Base-by-base conservation (phyloP, 306 rosid genomes). In the Rubus idaeus region DNA sequence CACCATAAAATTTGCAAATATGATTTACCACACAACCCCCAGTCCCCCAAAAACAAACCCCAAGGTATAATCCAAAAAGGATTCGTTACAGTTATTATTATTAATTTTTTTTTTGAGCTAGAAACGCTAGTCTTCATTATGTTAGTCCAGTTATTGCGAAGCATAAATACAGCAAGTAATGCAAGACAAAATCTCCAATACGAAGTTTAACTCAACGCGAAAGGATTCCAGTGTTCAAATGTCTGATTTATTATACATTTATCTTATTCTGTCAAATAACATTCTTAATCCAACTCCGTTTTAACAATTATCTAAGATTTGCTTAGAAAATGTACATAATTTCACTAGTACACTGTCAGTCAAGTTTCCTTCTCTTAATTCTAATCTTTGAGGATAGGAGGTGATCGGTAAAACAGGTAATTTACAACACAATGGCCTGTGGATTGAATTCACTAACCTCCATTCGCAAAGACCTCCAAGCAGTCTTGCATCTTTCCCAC, bases 381-480 rank as follows among this genome's bases (percentile, higher is more conserved):
- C 8, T 30, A 10, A 4, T 70, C 39, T 71, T 37, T 53, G 13
- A 35, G 75, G 50, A 52, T 40, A 37, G 49, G 23, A 40, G 21
- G 62, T 11, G 39, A 49, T 37, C 5, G 14, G 30, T 18, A 69
- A 9, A 57, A 51, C 41, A 5, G 21, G 39, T 55, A n/a, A 56
- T 5, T 81, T 90, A 93, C 74, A 93, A 76, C 56, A 81, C 96
- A 83, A 93, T 87, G 77, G 97, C 91, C 78, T 87, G 96, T 68
- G 97, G 94, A 76, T 85, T 75, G 73, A 86, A 87, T 79, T 86
- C 91, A 77, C 80, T 83, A 50, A 93, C 94, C 83, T 90, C 94
- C 93, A 93, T 80, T 71, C 74, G 78, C 85, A 93, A 76, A 47
- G 86, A 86, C 76, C 86, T 85, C 97, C 97, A 93, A 75, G 85